phyloP scores from a whole-genome alignment of 495 filamentous ascomycete genomes.

The Xylaria sp. region DNA sequence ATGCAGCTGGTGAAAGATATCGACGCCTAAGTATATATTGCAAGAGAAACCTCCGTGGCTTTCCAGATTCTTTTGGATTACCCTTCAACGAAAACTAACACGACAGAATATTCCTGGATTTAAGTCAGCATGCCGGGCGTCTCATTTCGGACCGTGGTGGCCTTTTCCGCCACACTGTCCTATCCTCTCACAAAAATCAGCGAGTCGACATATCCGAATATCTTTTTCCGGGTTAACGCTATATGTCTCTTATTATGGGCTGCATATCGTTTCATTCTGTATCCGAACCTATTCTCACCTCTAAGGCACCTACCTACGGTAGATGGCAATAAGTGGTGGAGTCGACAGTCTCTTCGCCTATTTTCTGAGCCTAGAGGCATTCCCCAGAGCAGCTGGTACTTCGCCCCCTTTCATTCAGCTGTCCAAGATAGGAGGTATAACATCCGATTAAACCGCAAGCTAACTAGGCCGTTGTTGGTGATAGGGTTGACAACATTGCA shows the following conservation, averaged over 20 bases:
- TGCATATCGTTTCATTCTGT: slow-evolving; percentile 60
- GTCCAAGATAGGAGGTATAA: background rate
- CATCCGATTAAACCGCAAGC: background rate
- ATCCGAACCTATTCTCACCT: slow-evolving; percentile 69
- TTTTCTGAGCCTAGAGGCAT: slow-evolving; percentile 61
- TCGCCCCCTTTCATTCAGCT: background rate
- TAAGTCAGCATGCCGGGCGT: slow-evolving; percentile 14
- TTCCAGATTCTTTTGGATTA: background rate
- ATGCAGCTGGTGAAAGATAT: too few relatives aligned
- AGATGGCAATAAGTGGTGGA: slow-evolving; percentile 44
- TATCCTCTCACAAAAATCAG: slow-evolving; percentile 18
- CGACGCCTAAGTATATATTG: background rate
- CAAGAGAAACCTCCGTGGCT: background rate
- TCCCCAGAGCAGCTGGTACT: slow-evolving; percentile 61
- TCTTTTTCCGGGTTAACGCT: slow-evolving; percentile 4
- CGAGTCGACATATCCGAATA: slow-evolving; percentile 7
- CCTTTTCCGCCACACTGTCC: slow-evolving; percentile 10
- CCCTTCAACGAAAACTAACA: background rate
- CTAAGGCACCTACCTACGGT: slow-evolving; percentile 64
- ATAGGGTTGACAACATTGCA: slow-evolving; percentile 65
- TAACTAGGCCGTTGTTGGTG: slow-evolving; percentile 1
- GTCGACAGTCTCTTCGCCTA: slow-evolving; percentile 60
- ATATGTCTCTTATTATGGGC: slow-evolving; percentile 17
- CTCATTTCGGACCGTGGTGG: slow-evolving; percentile 1
- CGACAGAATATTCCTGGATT: background rate